Base-by-base conservation (phyloP, 495 filamentous ascomycete genomes). In the Antarctomyces pellizariae region DNA sequence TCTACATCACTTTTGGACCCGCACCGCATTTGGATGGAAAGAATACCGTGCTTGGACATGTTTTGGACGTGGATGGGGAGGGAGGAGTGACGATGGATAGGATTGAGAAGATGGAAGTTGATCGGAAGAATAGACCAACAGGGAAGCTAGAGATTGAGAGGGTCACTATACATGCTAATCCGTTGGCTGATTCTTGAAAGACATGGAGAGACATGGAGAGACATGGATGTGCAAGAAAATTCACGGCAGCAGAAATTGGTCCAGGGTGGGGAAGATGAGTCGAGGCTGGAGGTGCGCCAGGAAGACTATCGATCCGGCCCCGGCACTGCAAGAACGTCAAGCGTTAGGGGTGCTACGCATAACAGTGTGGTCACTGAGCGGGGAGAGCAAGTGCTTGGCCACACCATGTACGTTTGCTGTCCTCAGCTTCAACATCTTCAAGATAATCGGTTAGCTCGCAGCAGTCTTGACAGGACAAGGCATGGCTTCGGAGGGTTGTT, bases 121-220 rank as follows among this genome's bases (percentile, higher is more conserved):
- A 95, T 46, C 82, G 75, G 56, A 97, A 95, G 58, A 71, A 66
- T 30, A 61, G 78, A 37, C 76, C 83, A 6, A 74, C 74, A 47
- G 57, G 78, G 38, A 47, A 59, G 18, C 54, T 75, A 3, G 54
- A 54, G 26, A 79, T 93, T 27, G 60, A 78, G 32, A 56, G 49
- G 4, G 68, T 95, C 9, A 84, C 72, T 3, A 73, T 97, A 13
- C 86, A 95, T 54, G 86, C 86, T 8, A 97, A 97, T 47, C 86
- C 89, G 0, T 49, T 95, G 26, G 86, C 86, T 2, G 68, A 49
- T 34, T n/a, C n/a, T n/a, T 76, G 59, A 70, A 17, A 14, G 25
- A 16, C 5, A 7, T 4, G 14, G 22, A 11, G 29, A 6, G n/a
- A 21, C 6, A n/a, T 6, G 19, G 19, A 21, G 19, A 21, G 6